Conservation (phyloP, 2,329 filamentous ascomycete genomes). For the Beauveria medogensis region DNA sequence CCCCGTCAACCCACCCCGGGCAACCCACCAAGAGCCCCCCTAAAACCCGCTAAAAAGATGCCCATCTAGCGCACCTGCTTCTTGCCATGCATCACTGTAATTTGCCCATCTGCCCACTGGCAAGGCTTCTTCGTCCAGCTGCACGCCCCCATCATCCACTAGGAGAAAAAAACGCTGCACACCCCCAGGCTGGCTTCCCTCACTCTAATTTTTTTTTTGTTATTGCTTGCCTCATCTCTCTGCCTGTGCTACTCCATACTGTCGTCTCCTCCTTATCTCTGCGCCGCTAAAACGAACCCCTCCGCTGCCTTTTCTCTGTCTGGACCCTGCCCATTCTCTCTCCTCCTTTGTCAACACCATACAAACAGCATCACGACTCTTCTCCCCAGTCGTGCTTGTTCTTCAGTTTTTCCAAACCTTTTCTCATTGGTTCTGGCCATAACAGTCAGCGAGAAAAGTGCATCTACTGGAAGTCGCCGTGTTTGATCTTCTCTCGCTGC, state of each 20-base stretch:
- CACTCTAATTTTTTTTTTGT: background rate
- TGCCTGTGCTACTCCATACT: background rate
- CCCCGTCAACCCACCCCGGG: background rate
- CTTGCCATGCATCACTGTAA: conserved; percentile 9
- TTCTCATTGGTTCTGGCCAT: conserved; percentile 9
- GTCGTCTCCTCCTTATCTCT: conserved; percentile 5
- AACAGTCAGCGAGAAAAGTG: conserved; percentile 8
- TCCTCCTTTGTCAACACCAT: conserved; percentile 10
- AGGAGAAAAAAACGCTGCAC: background rate
- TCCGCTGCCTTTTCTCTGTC: conserved; percentile 5
- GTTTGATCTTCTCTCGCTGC: background rate
- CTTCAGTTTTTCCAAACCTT: background rate
- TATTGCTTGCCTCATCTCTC: background rate
- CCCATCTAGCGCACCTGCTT: background rate
- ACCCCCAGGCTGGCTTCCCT: background rate
- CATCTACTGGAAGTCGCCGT: conserved; percentile 3
- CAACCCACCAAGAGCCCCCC: background rate
- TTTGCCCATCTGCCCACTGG: conserved; percentile 2
- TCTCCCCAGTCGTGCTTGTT: conserved; percentile 6
- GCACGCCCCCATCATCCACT: background rate
- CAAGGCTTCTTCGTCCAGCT: background rate
- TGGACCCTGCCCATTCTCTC: conserved; percentile 5
- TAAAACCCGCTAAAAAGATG: conserved; percentile 2
- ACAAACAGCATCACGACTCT: conserved; percentile 9
- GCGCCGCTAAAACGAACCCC: conserved; percentile 10